These are phyloP conservation scores for Lotus japonicus DNA, from an alignment of 306 rosid species.

Conservation along the genomic window DNA sequence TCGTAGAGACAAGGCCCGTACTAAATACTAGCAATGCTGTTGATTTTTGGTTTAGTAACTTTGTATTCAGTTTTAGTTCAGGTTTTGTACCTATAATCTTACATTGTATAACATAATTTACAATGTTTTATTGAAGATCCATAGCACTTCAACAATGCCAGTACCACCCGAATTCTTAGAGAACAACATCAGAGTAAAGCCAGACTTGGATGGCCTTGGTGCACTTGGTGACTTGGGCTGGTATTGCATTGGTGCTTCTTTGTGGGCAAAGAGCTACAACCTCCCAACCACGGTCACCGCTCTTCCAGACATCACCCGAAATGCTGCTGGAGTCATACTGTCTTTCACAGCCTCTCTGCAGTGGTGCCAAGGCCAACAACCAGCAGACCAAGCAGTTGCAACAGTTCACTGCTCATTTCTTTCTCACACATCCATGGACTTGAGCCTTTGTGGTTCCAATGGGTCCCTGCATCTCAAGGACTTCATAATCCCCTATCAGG, in stretches of 20 bases:
- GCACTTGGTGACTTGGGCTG: slow-evolving; percentile 68
- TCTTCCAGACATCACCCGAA: slow-evolving; percentile 42
- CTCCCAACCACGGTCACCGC: slow-evolving; percentile 49
- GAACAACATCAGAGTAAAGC: slow-evolving; percentile 53
- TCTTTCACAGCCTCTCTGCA: slow-evolving; percentile 51
- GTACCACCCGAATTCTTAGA: slow-evolving; percentile 39
- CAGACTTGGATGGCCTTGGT: slow-evolving; percentile 68
- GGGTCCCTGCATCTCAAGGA: slow-evolving; percentile 55
- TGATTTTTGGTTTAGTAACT: too few relatives aligned
- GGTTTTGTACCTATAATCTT: not conserved
- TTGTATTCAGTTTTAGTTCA: too few relatives aligned
- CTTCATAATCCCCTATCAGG: slow-evolving; percentile 56
- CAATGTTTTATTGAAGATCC: slow-evolving; percentile 36
- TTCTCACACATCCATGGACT: slow-evolving; percentile 60
- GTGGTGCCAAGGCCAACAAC: slow-evolving; percentile 40
- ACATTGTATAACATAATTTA: not conserved
- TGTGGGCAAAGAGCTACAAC: slow-evolving; percentile 65
- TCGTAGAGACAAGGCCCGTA: too few relatives aligned
- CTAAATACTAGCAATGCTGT: too few relatives aligned
- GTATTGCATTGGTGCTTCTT: slow-evolving; percentile 69
- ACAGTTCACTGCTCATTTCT: slow-evolving; percentile 64
- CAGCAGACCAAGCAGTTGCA: slow-evolving; percentile 32
- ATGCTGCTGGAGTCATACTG: slow-evolving; percentile 51
- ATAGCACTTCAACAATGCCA: slow-evolving; percentile 53
- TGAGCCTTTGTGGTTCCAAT: slow-evolving; percentile 42